Base-by-base conservation (phyloP, 768 basidiomycete genomes). In the Nidularia pulvinata region DNA sequence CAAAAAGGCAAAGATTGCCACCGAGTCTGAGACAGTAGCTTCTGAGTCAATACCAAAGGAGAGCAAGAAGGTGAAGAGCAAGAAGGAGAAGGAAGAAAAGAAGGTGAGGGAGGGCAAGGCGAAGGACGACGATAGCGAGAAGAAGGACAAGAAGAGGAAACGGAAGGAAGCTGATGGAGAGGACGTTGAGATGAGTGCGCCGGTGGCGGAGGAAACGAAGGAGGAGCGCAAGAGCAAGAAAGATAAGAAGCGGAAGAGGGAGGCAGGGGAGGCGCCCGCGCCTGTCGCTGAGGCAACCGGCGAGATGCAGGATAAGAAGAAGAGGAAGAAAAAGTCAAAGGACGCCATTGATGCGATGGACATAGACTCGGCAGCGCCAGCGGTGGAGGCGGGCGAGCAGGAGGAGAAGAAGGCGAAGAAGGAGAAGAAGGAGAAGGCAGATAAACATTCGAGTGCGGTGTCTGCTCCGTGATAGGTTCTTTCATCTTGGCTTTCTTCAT, bases 1-100 rank as follows among this genome's bases (percentile, higher is more conserved):
- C 33, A 69, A 73, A 66, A 72, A 70, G 58, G 56, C 61, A 6
- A 76, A 73, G 54, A 44, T 58, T 11, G 46, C 51, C 2, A 57
- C 63, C 4, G 56, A 61, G 33, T 34, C 44, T 34, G 47, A 49
- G 19, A 52, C 34, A 2, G 61, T 63, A 14, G 10, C 51, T 53
- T n/a, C 30, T 56, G 25, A 56, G 61, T 33, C 51, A 32, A 1
- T 19, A 34, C 13, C 13, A 45, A 52, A 52, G 35, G 48, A 45
- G 48, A 52, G 42, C 46, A 59, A 59, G 22, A 30, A 30, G 25
- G 4, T 3, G 25, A 30, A 30, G 25, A 30, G 25, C 25, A 58
- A 58, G 46, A 63, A 65, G 43, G 59, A 60, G 50, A 59, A 63
- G 46, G 43, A 55, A 54, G 47, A 66, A 9, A 64, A 65, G 57